Percentiles rank a stretch among this genome's conserved stretches.
Conservation (phyloP, 73 alveolate species). For the Uronychia binucleata region DNA sequence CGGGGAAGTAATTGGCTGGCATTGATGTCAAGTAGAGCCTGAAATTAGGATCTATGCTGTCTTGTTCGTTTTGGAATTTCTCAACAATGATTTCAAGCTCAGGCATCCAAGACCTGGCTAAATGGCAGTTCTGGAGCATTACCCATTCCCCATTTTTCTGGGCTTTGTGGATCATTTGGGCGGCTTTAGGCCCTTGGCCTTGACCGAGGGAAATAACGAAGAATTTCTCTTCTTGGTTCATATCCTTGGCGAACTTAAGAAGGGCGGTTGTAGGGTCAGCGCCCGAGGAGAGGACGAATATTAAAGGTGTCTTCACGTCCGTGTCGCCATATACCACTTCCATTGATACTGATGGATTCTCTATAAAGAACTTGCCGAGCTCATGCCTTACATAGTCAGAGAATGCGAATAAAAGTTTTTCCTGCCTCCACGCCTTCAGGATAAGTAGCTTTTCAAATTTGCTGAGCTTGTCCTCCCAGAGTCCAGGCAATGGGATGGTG, state of each 20-base stretch:
- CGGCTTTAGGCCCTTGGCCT: slow-evolving; percentile 98
- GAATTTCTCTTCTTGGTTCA: slow-evolving; percentile 67
- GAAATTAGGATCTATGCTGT: slow-evolving; percentile 81
- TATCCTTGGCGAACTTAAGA: slow-evolving; percentile 76
- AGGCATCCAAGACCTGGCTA: slow-evolving; percentile 97
- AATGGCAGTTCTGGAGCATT: slow-evolving; percentile 94
- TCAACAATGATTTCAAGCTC: slow-evolving; percentile 86
- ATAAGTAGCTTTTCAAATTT: slow-evolving; percentile 66
- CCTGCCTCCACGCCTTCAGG: slow-evolving; percentile 87
- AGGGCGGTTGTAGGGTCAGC: slow-evolving; percentile 97
- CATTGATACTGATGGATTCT: slow-evolving; percentile 91
- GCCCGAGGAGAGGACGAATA: slow-evolving; percentile 93
- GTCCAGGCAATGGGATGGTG: slow-evolving; percentile 27
- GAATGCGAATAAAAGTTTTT: slow-evolving; percentile 77
- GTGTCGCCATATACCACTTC: slow-evolving; percentile 92
- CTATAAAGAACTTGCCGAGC: slow-evolving; percentile 92
- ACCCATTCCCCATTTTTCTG: slow-evolving; percentile 94
- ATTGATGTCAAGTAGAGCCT: slow-evolving; percentile 94
- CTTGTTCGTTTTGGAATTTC: slow-evolving; percentile 80
- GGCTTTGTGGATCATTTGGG: slow-evolving; percentile 74
- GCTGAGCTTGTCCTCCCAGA: slow-evolving; percentile 16
- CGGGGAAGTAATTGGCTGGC: slow-evolving; percentile 98
- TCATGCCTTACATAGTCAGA: slow-evolving; percentile 76
- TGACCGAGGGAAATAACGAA: slow-evolving; percentile 95
- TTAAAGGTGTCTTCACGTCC: slow-evolving; percentile 95